Conservation (phyloP, 441 rosid genomes). For the Arabidopsis lyrata region DNA sequence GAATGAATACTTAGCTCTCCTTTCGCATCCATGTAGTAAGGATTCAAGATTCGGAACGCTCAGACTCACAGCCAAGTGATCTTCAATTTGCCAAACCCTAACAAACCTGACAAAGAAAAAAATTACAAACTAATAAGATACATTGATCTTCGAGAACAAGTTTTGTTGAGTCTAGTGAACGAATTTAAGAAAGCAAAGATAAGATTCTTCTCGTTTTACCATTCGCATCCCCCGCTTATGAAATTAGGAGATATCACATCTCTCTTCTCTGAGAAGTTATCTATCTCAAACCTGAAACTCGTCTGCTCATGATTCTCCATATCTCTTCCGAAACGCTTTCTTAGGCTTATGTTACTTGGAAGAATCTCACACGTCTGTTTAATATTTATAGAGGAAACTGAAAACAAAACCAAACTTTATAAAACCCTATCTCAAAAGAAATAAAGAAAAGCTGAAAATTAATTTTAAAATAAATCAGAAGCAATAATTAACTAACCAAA, state of each 20-base stretch:
- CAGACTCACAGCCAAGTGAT: not conserved
- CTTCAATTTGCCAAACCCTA: not conserved
- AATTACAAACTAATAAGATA: not conserved
- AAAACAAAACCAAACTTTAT: no score
- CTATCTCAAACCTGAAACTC: constrained; percentile 22
- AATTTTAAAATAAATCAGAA: no score
- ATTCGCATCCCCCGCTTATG: constrained; percentile 28
- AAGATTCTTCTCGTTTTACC: constrained; percentile 17
- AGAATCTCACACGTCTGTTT: no score
- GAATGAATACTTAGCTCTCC: not conserved
- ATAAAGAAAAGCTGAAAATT: no score
- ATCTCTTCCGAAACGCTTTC: not conserved
- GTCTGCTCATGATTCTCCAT: constrained; percentile 29
- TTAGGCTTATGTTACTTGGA: not conserved
- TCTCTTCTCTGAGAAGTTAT: constrained; percentile 2
- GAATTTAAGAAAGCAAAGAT: not conserved
- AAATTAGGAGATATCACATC: not conserved
- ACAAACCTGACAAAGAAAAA: constrained; percentile 5
- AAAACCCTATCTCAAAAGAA: no score
- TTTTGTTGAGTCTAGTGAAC: not conserved
- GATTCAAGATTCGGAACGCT: not conserved
- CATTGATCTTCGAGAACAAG: not conserved
- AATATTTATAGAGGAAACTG: no score
- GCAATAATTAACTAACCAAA: no score
- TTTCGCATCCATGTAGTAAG: constrained; percentile 20